Evolutionary conservation across 441 rosid species (phyloP).

Genomic region (Mallotus japonicus): DNA sequence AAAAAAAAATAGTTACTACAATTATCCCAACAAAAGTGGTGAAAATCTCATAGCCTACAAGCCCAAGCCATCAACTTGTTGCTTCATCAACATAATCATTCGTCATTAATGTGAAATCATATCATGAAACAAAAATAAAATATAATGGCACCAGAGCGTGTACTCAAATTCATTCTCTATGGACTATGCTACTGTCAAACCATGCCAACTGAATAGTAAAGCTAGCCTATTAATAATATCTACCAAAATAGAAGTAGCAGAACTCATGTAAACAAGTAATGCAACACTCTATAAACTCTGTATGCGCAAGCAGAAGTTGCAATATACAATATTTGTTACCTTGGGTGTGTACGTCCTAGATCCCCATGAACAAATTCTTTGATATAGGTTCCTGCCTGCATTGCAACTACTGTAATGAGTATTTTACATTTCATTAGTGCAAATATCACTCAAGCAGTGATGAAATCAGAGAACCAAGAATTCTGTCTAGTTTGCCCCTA

Average conservation of each 20-base stretch:
- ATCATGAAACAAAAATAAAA: too few relatives aligned
- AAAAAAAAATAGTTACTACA: too few relatives aligned
- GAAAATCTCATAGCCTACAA: too few relatives aligned
- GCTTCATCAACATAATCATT: too few relatives aligned
- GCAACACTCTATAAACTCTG: neutral
- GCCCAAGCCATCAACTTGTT: too few relatives aligned
- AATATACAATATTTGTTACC: slow-evolving; percentile 35
- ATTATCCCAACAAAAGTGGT: too few relatives aligned
- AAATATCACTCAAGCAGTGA: slow-evolving; percentile 2
- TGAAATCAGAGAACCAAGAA: neutral
- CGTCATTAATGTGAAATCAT: too few relatives aligned
- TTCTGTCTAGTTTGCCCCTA: neutral
- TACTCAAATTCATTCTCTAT: too few relatives aligned
- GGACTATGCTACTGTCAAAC: neutral
- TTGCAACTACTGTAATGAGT: neutral
- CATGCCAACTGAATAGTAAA: neutral
- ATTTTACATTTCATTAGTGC: neutral
- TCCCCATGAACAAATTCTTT: slow-evolving; percentile 99
- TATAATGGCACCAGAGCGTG: neutral
- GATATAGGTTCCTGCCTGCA: slow-evolving; percentile 96
- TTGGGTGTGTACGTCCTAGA: slow-evolving; percentile 93
- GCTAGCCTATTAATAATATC: neutral
- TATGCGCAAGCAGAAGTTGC: neutral
- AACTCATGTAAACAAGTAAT: neutral
- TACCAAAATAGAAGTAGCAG: too few relatives aligned